phyloP scores from a whole-genome alignment of 164 flowering plant genomes.

The Chloranthus sessilifolius region DNA sequence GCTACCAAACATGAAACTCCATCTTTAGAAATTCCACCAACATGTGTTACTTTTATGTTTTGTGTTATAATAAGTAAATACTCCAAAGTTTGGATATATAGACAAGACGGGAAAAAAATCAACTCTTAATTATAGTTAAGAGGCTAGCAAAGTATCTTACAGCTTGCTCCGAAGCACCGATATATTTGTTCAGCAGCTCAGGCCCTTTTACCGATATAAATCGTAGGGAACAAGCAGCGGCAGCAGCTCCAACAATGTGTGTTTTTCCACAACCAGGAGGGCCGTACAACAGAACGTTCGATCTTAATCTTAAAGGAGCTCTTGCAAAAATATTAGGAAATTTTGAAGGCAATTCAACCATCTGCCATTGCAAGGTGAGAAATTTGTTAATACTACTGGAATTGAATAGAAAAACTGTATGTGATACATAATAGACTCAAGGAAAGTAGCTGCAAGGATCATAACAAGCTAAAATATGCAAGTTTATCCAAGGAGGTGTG shows the following conservation, averaged over 20 bases:
- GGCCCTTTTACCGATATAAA: slow-evolving; percentile 98
- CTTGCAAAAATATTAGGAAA: slow-evolving; percentile 72
- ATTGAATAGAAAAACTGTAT: background rate
- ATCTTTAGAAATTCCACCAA: too few relatives aligned
- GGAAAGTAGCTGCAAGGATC: too few relatives aligned
- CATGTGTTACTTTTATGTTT: too few relatives aligned
- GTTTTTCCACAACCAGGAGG: slow-evolving; percentile 99
- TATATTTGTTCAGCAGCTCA: slow-evolving; percentile 89
- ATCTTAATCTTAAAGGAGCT: slow-evolving; percentile 81
- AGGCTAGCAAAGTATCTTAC: slow-evolving; percentile 37
- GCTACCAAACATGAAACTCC: too few relatives aligned
- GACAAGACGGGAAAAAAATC: too few relatives aligned
- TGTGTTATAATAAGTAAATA: too few relatives aligned
- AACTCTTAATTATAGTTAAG: background rate
- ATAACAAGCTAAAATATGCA: too few relatives aligned
- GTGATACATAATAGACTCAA: too few relatives aligned
- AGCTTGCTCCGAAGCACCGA: slow-evolving; percentile 99
- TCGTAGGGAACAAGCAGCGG: slow-evolving; percentile 88
- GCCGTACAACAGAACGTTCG: slow-evolving; percentile 95
- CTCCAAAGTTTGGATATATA: too few relatives aligned
- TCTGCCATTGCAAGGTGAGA: slow-evolving; percentile 33
- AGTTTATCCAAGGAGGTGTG: too few relatives aligned
- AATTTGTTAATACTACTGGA: background rate
- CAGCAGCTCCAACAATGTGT: slow-evolving; percentile 96
- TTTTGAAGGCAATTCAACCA: slow-evolving; percentile 90